phyloP scores from a whole-genome alignment of 225 moss, liverwort and hornwort genomes.

The Lunularia cruciata region DNA sequence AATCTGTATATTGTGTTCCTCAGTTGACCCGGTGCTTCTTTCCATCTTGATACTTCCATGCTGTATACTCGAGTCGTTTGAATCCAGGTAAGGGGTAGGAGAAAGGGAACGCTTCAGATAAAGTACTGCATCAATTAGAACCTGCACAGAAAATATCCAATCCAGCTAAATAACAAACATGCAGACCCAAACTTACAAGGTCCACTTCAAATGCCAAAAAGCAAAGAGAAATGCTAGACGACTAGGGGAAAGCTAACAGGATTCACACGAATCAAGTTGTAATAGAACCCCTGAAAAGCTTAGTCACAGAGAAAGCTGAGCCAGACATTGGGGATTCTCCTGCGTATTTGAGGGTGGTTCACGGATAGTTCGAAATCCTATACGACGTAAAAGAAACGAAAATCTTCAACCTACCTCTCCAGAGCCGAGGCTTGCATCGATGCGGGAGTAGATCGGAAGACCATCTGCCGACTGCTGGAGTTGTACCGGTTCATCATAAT shows the following conservation, averaged over 20 bases:
- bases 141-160: conserved; percentile 37
- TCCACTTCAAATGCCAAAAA: no score
- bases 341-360: no score
- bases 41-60: neutral
- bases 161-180: no score
- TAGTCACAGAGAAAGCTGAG: no score
- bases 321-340: no score
- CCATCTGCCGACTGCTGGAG: conserved; percentile 47
- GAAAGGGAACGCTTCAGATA: conserved; percentile 36
- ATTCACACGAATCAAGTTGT: no score
- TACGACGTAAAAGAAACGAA: neutral
- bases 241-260: no score
- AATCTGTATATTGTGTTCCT: conserved; percentile 22
- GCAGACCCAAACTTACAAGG: no score
- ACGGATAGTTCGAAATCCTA: no score
- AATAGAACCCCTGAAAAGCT: no score
- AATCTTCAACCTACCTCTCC: conserved; percentile 46
- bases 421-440: conserved; percentile 64
- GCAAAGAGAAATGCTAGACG: no score
- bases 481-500: conserved; percentile 31
- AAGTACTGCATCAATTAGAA: conserved; percentile 60
- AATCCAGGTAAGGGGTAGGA: neutral
- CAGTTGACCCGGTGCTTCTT: conserved; percentile 9
- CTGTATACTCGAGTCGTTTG: conserved; percentile 2
- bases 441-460: conserved; percentile 47